These are phyloP conservation scores for Sphagnum fallax DNA, from an alignment of 228 moss, liverwort and hornwort species.

Conservation along the genomic window DNA sequence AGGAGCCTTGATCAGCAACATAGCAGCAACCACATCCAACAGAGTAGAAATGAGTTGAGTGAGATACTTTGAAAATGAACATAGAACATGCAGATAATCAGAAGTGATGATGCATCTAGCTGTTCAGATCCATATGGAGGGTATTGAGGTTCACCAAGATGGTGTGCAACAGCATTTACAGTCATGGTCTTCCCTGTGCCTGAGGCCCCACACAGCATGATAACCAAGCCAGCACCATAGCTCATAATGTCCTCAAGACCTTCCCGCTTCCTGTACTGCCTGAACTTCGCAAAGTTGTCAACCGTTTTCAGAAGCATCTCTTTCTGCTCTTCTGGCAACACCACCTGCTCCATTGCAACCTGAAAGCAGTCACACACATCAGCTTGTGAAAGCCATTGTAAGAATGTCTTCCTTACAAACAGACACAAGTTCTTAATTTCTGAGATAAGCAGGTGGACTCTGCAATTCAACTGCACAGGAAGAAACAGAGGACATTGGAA, in stretches of 20 bases:
- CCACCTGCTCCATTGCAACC: conserved; percentile 56
- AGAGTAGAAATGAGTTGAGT: too few species aligned
- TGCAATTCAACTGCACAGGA: not conserved
- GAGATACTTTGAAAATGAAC: too few species aligned
- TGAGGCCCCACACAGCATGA: conserved; percentile 55
- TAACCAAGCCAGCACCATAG: conserved; percentile 61
- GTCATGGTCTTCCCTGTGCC: conserved; percentile 71
- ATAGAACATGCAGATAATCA: too few species aligned
- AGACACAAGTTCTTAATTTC: too few species aligned
- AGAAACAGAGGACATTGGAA: not conserved
- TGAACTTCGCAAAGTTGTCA: conserved; percentile 60
- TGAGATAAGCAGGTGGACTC: too few species aligned
- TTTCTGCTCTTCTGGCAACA: conserved; percentile 59
- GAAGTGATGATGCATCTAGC: too few species aligned
- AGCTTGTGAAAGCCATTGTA: too few species aligned
- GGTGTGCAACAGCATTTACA: conserved; percentile 59
- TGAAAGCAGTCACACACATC: conserved; percentile 8
- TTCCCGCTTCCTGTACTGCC: conserved; percentile 50
- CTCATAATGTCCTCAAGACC: conserved; percentile 59
- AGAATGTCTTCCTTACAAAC: too few species aligned
- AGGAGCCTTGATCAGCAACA: too few species aligned
- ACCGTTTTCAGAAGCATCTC: conserved; percentile 52
- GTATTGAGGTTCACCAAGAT: conserved; percentile 27
- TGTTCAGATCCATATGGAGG: too few species aligned
- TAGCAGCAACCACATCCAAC: too few species aligned